Evolutionary conservation across 805 yeast genomes (phyloP).

Genomic region (Yueomyces sp.): DNA sequence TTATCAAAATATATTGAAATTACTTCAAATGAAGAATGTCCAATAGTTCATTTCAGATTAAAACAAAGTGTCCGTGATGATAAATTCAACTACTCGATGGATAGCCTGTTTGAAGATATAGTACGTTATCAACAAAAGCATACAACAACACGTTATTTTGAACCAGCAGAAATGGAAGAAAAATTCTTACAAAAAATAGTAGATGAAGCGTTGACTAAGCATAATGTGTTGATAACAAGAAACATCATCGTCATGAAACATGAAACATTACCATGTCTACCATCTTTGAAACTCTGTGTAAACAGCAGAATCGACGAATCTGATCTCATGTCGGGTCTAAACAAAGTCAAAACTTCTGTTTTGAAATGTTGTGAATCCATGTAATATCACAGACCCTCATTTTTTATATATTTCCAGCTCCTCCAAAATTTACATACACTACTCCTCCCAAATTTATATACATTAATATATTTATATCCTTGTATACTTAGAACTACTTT

Average conservation of each 20-base stretch:
- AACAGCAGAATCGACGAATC: slow-evolving; percentile 32
- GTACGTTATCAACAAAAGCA: slow-evolving; percentile 20
- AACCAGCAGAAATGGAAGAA: slow-evolving; percentile 34
- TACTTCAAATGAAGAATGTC: slow-evolving; percentile 45
- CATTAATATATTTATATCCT: too few relatives aligned
- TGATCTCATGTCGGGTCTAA: slow-evolving; percentile 33
- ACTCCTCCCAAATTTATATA: too few relatives aligned
- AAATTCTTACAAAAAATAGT: slow-evolving; percentile 54
- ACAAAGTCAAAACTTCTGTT: slow-evolving; percentile 24
- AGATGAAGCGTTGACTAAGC: slow-evolving; percentile 36
- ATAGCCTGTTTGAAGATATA: slow-evolving; percentile 15
- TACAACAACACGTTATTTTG: slow-evolving; percentile 21
- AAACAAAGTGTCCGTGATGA: slow-evolving; percentile 26
- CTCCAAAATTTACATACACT: too few relatives aligned
- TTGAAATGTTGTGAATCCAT: slow-evolving; percentile 6
- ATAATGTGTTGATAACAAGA: slow-evolving; percentile 51
- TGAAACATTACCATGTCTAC: slow-evolving; percentile 58
- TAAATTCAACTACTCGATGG: slow-evolving; percentile 17
- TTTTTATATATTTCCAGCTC: too few relatives aligned
- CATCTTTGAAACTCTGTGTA: slow-evolving; percentile 41
- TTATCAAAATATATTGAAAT: slow-evolving; percentile 33
- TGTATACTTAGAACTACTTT: too few relatives aligned
- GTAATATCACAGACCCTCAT: too few relatives aligned
- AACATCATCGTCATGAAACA: slow-evolving; percentile 52
- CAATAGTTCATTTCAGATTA: slow-evolving; percentile 57